Base-by-base conservation (phyloP, 1,284 basidiomycete species). In the Anthracocystis setariae region DNA sequence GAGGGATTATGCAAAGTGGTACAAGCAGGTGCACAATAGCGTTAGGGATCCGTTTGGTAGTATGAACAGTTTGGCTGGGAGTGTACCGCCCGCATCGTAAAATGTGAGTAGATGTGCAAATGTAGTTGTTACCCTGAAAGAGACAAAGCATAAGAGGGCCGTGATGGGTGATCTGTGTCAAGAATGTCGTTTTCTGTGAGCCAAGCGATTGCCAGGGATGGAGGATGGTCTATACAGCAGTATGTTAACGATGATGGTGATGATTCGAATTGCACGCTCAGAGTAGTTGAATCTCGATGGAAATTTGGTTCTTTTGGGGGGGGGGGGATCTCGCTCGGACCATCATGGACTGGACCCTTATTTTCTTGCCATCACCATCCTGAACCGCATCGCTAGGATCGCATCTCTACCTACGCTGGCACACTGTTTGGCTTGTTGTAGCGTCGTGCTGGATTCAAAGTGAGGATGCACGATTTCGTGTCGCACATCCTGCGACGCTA, bases 401-500 rank as follows among this genome's bases (percentile, higher is more conserved):
- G 13, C 27, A n/a, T 13, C 20, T 9, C 25, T 38, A 7, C 13
- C 13, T 29, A 4, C 38, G 5, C 8, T 15, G 13, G n/a, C 24
- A 33, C n/a, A 17, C 13, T 18, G 18, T 35, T 39, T n/a, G 35
- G 17, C 18, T 2, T 15, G 15, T 29, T 18, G 9, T 46, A 12
- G 25, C 8, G 20, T 24, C 8, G n/a, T 20, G 2, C 20, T 25
- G 39, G 17, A 21, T 3, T n/a, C 17, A 21, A 15, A 17, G 9
- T 23, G 25, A 46, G 25, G 27, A 82, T 81, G 80, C 76, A 81
- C 70, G 81, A 82, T 66, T 79, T 81, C 46, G 72, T 76, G 21
- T 78, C 92, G 12, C 92, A 94, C 85, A 90, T 97, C 50, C 86
- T 97, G 43, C 89, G 91, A 69, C 90, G 87, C 82, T 97, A 96